These are phyloP conservation scores for Flaveria linearis DNA, from an alignment of 129 eudicot genomes.

Conservation along the genomic window DNA sequence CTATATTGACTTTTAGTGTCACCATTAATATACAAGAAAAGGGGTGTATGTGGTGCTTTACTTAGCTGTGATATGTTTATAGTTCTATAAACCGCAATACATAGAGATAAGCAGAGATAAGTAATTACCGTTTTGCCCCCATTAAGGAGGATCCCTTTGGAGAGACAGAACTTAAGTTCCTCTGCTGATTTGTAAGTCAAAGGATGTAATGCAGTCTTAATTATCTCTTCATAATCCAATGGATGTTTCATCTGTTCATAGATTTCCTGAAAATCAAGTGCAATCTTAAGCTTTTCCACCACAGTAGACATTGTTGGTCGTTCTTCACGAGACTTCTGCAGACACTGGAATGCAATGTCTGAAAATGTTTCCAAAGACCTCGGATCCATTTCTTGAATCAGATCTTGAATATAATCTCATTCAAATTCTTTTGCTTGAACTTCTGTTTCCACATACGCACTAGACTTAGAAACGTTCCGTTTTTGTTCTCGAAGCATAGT, in stretches of 20 bases:
- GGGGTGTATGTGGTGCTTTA: neutral
- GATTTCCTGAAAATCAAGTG: constrained; percentile 8
- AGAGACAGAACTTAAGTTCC: constrained; percentile 11
- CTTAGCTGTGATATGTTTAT: neutral
- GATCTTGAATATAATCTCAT: neutral
- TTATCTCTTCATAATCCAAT: neutral
- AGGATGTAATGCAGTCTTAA: neutral
- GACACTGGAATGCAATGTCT: constrained; percentile 18
- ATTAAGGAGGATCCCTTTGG: constrained; percentile 11
- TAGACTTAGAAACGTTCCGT: no score
- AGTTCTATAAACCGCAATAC: neutral
- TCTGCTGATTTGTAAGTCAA: neutral
- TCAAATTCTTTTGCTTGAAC: constrained; percentile 4
- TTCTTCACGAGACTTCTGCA: neutral
- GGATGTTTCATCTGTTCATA: neutral
- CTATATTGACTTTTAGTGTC: neutral
- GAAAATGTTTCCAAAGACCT: constrained; percentile 8
- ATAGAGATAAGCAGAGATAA: no score
- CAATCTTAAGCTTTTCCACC: constrained; percentile 8
- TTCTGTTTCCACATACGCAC: constrained; percentile 16
- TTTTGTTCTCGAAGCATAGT: neutral
- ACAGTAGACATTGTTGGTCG: constrained; percentile 26
- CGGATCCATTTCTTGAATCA: constrained; percentile 4
- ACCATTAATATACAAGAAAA: neutral
- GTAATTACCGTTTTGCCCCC: constrained; percentile 22